Base-by-base conservation (phyloP, 1,139 yeast species). In the Taphrina communis region DNA sequence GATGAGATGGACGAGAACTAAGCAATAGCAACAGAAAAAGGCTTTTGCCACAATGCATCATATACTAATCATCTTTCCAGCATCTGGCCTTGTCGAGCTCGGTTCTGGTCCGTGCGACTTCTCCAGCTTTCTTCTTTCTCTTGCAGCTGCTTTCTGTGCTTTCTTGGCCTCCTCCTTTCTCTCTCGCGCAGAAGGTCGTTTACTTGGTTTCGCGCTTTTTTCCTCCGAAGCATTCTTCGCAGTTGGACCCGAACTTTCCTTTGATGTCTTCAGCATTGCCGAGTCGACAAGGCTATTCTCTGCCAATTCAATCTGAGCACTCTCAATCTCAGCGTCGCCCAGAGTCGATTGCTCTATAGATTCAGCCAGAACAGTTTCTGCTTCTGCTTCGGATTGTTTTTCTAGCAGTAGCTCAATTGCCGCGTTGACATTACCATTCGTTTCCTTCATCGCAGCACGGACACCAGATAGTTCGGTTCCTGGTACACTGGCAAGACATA, bases 401-500 rank as follows among this genome's bases (percentile, higher is more conserved):
- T 72, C 72, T 53, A 74, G 70, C 25, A 72, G 66, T 41, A 67
- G 65, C 21, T 65, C 70, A 25, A 75, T 65, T 11, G 70, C 66
- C 14, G 72, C 66, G 38, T 67, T 58, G 35, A 65, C 68, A 42
- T 57, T 63, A 5, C 66, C 66, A 5, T 66, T 51, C 65, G 51
- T 48, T 31, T 35, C 63, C 44, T 51, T 61, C 50, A 67, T 36
- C 8, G 70, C 72, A 12, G 67, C 72, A 7, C 71, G 62, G 53
- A 70, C 69, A 14, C 12, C 36, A 11, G 70, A 62, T 12, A 70
- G 62, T 14, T 59, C 67, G 1, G 72, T 68, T 36, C 70, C 65
- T 69, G 71, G 70, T 19, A 65, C 68, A 35, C 66, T 59, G 41
- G 77, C 75, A 21, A 76, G 41, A 53, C 75, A 71, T 31, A 73